A percentile compares a stretch with the other conserved stretches of the same genome.
Conservation (phyloP, 164 flowering plant genomes). For the Akebia trifoliata region DNA sequence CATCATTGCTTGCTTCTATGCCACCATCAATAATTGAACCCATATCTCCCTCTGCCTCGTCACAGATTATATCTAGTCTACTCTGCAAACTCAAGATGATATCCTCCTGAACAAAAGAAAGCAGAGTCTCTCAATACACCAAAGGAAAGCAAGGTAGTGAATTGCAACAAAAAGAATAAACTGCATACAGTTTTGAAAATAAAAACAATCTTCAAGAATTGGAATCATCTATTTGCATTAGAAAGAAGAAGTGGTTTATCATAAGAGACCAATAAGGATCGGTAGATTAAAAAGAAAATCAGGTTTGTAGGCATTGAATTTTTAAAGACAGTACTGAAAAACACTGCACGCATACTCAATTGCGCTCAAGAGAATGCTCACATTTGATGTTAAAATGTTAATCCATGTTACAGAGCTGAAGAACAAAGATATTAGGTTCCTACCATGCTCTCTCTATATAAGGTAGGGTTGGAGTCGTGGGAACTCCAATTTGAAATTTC, state of each 20-base stretch:
- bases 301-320: not conserved
- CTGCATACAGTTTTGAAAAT: not conserved
- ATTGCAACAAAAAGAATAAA: not conserved
- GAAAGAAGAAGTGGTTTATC: not conserved
- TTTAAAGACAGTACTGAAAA: not conserved
- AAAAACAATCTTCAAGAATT: conserved; percentile 1
- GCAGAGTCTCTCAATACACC: not conserved
- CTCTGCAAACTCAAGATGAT: conserved; percentile 69
- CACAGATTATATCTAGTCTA: conserved; percentile 76
- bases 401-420: too few species aligned
- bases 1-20: conserved; percentile 26
- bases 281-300: not conserved
- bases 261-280: not conserved
- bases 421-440: too few species aligned
- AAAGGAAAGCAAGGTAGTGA: not conserved
- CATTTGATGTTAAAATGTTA: too few species aligned
- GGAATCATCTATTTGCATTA: not conserved
- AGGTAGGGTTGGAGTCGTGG: too few species aligned
- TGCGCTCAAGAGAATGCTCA: too few species aligned
- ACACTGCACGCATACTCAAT: too few species aligned
- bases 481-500: too few species aligned
- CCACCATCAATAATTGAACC: conserved; percentile 24
- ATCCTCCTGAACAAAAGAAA: conserved; percentile 49
- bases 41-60: conserved; percentile 53
- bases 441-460: too few species aligned